Evolutionary conservation across 1,284 basidiomycete genomes (phyloP), one percentile per base, ranked within the genome.

Genomic region (Bondarzewia mesenterica): DNA sequence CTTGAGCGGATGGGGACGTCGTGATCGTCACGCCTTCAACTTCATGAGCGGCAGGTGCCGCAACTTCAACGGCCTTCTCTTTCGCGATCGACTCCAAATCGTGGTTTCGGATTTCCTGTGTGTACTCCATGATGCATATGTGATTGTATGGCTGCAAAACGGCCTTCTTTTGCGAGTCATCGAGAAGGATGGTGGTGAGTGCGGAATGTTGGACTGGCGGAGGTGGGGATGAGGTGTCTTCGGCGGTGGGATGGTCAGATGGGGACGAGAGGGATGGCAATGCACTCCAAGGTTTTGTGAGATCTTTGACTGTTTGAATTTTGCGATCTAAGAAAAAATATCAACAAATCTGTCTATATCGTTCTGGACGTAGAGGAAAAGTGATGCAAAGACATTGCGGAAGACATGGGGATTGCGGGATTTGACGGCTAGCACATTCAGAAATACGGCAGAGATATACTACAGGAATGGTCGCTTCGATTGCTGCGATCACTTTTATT

Each of bases 141-240:
- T 91, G 88, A 59, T 87, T 91, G 67, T 76, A 85, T 0, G 89
- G 90, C 58, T 93, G 91, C 25, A 88, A 66, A 16, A 69, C 72
- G 0, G 88, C 89, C 61, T 93, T 93, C 39, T 72, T 70, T 6
- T 78, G 75, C 2, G 88, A 89, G 60, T 93, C 90, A 59, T 93
- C 90, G 14, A 93, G 71, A 15, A 93, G 74, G 16, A 93, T 63
- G 0, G 90, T 92, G 2, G 85, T 85, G 15, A 67, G 58, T 0
- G 82, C 77, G 0, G 80, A 83, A 57, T 88, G 83, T 1, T 35
- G 53, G 32, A 40, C n/a, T 32, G 29, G 39, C 18, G 29, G 27
- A 29, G 32, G 38, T 15, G 37, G 45, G 21, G 44, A 20, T 16
- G 27, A 23, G 10, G 45, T n/a, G 26, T 43, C 32, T 47, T 42